Evolutionary conservation across 192 early-diverging fungal genomes (phyloP), one percentile per base, ranked within the genome.

Genomic region (Coemansia furcata): DNA sequence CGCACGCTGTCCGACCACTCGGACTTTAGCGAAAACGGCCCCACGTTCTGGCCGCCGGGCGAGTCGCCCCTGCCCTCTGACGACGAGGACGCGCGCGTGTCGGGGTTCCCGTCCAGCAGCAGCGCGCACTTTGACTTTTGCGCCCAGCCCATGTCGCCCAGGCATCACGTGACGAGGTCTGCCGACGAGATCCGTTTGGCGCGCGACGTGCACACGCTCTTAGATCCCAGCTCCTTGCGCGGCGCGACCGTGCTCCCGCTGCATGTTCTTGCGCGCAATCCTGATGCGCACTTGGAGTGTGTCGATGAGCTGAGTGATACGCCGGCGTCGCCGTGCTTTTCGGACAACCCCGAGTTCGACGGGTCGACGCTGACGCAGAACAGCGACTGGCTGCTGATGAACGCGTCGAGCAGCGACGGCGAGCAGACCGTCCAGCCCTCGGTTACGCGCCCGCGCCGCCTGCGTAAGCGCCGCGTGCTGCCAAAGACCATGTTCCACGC

Each of bases 381-480:
- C 21, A 73, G 65, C 71, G 80, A 77, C 71, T 82, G 80, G 80
- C 74, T 68, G 59, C 68, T 82, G 62, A 82, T 82, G 80, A 66
- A 73, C 50, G 40, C 71, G 26, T 77, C 80, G 12, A 69, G 71
- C 64, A 77, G 74, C 67, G 80, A 82, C 50, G 58, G 54, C 47
- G 52, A 67, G 55, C 70, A 62, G 17, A 38, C 61, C 35, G 67
- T 62, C 47, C 62, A 57, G 38, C n/a, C 37, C 38, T 58, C 65
- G 36, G 71, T 74, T 15, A 68, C 63, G 21, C 67, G 71, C 23
- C 68, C 71, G 19, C 74, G 74, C 4, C 74, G 71, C 54, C 65
- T 82, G 74, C 80, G 80, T 57, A 82, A 82, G 72, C 74, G 80
- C 65, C 70, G 73, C 30, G 80, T 82, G 62, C 68, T 82, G 39